These are phyloP conservation scores for Centaurea solstitialis DNA, from an alignment of 129 eudicot genomes.

Conservation along the genomic window DNA sequence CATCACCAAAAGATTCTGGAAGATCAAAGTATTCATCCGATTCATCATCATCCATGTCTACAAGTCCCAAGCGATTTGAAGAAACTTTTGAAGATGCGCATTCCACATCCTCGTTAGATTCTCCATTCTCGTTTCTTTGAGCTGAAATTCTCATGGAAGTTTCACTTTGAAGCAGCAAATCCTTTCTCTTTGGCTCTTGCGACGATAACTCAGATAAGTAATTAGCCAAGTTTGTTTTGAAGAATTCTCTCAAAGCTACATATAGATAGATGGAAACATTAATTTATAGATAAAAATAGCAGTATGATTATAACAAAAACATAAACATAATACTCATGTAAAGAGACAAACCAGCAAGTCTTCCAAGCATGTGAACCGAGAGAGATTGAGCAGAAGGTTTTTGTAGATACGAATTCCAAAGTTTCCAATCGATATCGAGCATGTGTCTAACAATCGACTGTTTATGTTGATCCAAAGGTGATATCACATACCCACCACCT, in stretches of 20 bases:
- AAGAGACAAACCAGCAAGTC: conserved; percentile 42
- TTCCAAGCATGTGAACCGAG: conserved; percentile 49
- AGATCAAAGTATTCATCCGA: conserved; percentile 58
- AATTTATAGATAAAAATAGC: background rate
- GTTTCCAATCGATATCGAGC: conserved; percentile 66
- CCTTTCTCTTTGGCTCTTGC: conserved; percentile 29
- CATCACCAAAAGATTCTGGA: conserved; percentile 35
- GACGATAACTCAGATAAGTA: conserved; percentile 37
- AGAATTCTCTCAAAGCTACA: conserved; percentile 58
- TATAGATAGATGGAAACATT: background rate
- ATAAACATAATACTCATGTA: background rate
- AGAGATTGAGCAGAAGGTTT: conserved; percentile 43
- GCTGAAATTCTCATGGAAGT: conserved; percentile 26
- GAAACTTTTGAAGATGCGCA: background rate
- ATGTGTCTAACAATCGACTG: conserved; percentile 54
- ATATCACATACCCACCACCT: conserved; percentile 65
- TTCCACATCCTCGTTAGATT: conserved; percentile 11
- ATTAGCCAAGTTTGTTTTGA: conserved; percentile 41
- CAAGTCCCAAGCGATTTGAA: conserved; percentile 36
- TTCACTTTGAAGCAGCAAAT: conserved; percentile 3
- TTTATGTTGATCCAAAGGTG: conserved; percentile 43
- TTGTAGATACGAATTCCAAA: conserved; percentile 43
- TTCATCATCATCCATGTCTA: conserved; percentile 43
- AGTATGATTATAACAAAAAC: background rate
- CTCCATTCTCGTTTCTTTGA: conserved; percentile 26